Percentiles rank a stretch among this genome's conserved stretches.
phyloP scores from a whole-genome alignment of 345 rosid genomes.

The Sonneratia caseolaris region DNA sequence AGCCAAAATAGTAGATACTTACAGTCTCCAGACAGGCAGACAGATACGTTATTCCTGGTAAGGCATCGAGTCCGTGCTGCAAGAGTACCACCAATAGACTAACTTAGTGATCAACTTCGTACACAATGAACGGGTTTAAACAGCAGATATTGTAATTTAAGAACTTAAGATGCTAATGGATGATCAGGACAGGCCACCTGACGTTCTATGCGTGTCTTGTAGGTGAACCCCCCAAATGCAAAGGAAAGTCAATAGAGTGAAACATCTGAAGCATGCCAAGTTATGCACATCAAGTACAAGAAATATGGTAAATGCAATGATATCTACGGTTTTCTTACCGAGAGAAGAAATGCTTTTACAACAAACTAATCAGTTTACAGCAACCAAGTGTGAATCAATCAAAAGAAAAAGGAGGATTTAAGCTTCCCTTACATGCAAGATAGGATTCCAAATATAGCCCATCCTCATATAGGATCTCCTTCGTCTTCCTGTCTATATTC shows the following conservation, averaged over 20 bases:
- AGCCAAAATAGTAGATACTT: conserved; percentile 16
- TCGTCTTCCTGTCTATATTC: conserved; percentile 48
- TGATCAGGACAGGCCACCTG: conserved; percentile 27
- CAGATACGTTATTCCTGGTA: conserved; percentile 77
- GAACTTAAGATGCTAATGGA: not conserved
- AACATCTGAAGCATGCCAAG: conserved; percentile 32
- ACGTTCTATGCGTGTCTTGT: conserved; percentile 70
- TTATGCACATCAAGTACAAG: not conserved
- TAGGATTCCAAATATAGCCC: conserved; percentile 82
- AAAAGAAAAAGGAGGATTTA: too few relatives aligned
- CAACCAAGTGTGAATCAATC: too few relatives aligned
- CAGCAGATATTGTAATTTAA: not conserved
- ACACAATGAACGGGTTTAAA: not conserved
- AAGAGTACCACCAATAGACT: not conserved
- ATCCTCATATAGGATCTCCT: conserved; percentile 61
- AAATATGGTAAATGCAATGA: not conserved
- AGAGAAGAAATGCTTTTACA: not conserved
- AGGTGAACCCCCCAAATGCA: conserved; percentile 82
- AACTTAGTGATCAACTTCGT: conserved; percentile 1
- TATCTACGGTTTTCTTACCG: not conserved
- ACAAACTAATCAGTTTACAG: too few relatives aligned
- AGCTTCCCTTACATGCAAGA: conserved; percentile 68
- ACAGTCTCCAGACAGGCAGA: conserved; percentile 85
- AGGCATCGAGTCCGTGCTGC: conserved; percentile 87
- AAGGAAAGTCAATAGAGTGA: conserved; percentile 45